A percentile compares a stretch with the other conserved stretches of the same genome.
Conservation (phyloP, 768 basidiomycete species). For the Xerocomellus chrysenteron region DNA sequence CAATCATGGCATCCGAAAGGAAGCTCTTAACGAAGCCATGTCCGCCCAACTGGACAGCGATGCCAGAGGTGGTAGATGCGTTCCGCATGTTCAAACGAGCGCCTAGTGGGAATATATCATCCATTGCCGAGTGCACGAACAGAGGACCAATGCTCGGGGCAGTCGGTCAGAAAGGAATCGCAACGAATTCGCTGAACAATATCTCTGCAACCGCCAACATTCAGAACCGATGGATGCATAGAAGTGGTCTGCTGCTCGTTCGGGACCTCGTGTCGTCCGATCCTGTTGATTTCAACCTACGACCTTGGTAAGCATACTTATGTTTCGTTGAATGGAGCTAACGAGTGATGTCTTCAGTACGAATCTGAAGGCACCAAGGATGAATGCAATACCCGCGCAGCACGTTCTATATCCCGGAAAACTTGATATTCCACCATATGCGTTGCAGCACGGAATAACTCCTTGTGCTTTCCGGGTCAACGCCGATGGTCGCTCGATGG, state of each 20-base stretch:
- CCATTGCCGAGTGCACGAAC: neutral
- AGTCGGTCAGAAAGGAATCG: conserved; percentile 16
- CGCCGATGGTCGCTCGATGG: neutral
- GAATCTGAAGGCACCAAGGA: neutral
- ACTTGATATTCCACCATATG: neutral
- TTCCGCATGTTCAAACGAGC: conserved; percentile 15
- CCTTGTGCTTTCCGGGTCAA: neutral
- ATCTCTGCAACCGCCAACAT: conserved; percentile 9
- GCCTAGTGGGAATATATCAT: neutral
- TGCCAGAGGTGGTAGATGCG: conserved; percentile 18
- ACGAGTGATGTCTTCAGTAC: conserved; percentile 1
- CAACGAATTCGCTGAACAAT: conserved; percentile 16
- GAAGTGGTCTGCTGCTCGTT: conserved; percentile 8
- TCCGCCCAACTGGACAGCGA: conserved; percentile 16
- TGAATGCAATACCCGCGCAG: neutral
- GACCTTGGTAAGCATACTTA: conserved; percentile 6
- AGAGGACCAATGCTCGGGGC: conserved; percentile 1
- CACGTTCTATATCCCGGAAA: conserved; percentile 5
- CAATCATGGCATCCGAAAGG: neutral
- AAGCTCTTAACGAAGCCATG: neutral
- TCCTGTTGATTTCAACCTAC: conserved; percentile 18
- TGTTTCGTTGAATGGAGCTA: neutral
- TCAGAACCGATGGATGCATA: conserved; percentile 3
- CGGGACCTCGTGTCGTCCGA: conserved; percentile 14
- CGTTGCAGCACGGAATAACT: neutral